These are phyloP conservation scores for Rhizopogon salebrosus DNA, from an alignment of 768 basidiomycete species.

Conservation along the genomic window DNA sequence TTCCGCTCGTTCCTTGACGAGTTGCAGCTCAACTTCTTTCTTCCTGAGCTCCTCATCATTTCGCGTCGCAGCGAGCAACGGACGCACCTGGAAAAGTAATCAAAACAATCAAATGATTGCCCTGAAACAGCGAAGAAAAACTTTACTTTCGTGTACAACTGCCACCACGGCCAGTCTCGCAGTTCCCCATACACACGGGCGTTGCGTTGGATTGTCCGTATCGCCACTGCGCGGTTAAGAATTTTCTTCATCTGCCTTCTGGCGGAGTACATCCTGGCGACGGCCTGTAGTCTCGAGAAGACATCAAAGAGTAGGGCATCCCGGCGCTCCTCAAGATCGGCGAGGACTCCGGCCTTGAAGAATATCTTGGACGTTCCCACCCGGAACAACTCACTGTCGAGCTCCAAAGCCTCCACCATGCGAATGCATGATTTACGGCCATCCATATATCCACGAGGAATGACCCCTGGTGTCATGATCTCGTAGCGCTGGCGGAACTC, in stretches of 20 bases:
- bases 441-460: slow-evolving; percentile 96
- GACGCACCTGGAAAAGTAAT: slow-evolving; percentile 62
- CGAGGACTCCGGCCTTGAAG: slow-evolving; percentile 97
- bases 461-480: slow-evolving; percentile 87
- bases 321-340: slow-evolving; percentile 90
- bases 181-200: slow-evolving; percentile 88
- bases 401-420: slow-evolving; percentile 85
- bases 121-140: not conserved
- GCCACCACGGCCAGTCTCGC: slow-evolving; percentile 99
- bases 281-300: slow-evolving; percentile 84
- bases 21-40: slow-evolving; percentile 78
- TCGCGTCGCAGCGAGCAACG: slow-evolving; percentile 85
- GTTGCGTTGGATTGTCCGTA: slow-evolving; percentile 91
- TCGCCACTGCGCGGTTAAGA: slow-evolving; percentile 85
- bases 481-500: slow-evolving; percentile 98
- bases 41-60: slow-evolving; percentile 87
- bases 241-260: slow-evolving; percentile 92
- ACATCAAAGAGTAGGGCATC: slow-evolving; percentile 86
- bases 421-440: slow-evolving; percentile 89
- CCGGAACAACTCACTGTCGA: slow-evolving; percentile 80
- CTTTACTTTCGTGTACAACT: slow-evolving; percentile 84
- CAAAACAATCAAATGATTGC: slow-evolving; percentile 9
- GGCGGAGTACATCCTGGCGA: slow-evolving; percentile 79
- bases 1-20: slow-evolving; percentile 82
- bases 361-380: slow-evolving; percentile 98